phyloP scores from a whole-genome alignment of 2,329 filamentous ascomycete species.

The Aspergillus texensis region DNA sequence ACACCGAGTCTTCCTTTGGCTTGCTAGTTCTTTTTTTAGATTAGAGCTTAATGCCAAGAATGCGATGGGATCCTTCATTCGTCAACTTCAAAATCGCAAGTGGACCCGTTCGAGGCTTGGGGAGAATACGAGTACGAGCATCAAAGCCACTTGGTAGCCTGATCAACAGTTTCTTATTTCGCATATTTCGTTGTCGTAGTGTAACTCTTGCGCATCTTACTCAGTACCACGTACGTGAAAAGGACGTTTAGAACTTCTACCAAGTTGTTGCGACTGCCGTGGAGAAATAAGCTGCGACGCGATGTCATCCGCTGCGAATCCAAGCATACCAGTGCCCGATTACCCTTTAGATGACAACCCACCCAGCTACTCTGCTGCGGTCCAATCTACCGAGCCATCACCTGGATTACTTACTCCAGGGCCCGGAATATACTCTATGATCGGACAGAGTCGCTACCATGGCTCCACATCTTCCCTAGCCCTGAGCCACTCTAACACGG shows the following conservation, averaged over 20 bases:
- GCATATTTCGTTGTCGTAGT: background rate
- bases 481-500: background rate
- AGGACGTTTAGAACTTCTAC: background rate
- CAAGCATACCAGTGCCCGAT: background rate
- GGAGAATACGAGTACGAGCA: background rate
- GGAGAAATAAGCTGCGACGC: background rate
- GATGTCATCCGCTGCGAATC: background rate
- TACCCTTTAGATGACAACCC: background rate
- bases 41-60: background rate
- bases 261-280: background rate
- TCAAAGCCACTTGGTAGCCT: background rate
- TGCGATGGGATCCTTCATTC: background rate
- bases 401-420: background rate
- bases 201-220: background rate
- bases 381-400: background rate
- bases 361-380: background rate
- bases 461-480: slow-evolving; percentile 3
- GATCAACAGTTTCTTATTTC: background rate
- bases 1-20: background rate
- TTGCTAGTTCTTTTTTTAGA: background rate
- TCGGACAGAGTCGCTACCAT: slow-evolving; percentile 3
- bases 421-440: background rate
- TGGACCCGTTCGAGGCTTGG: background rate
- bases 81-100: background rate
- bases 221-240: too few species aligned